A percentile compares a stretch with the other conserved stretches of the same genome.
Conservation (phyloP, 2,329 filamentous ascomycete genomes). For the Xylaria sp. region DNA sequence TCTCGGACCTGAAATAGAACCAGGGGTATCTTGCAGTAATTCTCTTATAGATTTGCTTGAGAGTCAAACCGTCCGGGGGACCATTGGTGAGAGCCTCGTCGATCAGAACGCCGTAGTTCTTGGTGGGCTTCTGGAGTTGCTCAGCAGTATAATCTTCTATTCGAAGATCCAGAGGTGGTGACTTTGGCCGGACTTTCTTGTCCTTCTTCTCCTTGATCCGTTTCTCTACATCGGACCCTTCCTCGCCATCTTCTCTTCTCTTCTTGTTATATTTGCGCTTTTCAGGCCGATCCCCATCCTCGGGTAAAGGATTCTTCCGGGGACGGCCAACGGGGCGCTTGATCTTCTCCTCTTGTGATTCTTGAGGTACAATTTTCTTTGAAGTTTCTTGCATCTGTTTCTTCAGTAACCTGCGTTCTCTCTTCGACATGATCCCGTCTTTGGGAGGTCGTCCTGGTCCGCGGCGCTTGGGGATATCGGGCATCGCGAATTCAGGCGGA, state of each 20-base stretch:
- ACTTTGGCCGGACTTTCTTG: conserved; percentile 69
- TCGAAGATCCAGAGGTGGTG: conserved; percentile 67
- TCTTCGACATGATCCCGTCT: conserved; percentile 85
- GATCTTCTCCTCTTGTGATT: conserved; percentile 60
- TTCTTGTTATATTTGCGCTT: conserved; percentile 75
- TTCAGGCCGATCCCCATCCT: conserved; percentile 67
- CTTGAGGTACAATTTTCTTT: conserved; percentile 63
- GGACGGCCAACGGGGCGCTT: conserved; percentile 75
- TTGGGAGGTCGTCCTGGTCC: conserved; percentile 85
- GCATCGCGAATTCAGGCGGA: conserved; percentile 52
- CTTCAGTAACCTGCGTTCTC: conserved; percentile 73
- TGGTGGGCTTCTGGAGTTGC: conserved; percentile 70
- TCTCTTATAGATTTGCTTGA: conserved; percentile 73
- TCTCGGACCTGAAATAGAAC: conserved; percentile 70
- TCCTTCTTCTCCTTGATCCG: conserved; percentile 69
- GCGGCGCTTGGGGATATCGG: conserved; percentile 71
- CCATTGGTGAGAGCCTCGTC: conserved; percentile 69
- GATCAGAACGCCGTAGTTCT: conserved; percentile 71
- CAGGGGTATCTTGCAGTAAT: conserved; percentile 69
- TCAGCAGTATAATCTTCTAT: conserved; percentile 67
- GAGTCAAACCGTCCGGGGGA: conserved; percentile 64
- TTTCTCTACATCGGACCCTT: conserved; percentile 67
- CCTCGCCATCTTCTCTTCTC: conserved; percentile 67
- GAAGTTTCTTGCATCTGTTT: conserved; percentile 66
- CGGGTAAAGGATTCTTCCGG: conserved; percentile 70